Conservation (phyloP, 176 grass and related monocot species). For the Cymbopogon citratus region DNA sequence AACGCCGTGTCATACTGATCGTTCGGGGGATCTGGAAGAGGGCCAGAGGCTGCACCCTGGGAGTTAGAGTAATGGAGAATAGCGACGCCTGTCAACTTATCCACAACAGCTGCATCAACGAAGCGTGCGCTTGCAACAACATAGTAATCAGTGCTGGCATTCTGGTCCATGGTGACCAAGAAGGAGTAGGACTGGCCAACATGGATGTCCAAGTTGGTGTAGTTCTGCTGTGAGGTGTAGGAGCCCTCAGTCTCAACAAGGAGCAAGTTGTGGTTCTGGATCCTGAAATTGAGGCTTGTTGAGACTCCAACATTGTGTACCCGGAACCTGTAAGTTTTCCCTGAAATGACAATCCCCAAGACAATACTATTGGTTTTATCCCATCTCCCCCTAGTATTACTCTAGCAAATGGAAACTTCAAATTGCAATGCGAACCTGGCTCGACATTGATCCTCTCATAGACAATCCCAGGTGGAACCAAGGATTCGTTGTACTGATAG, state of each 20-base stretch:
- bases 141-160: conserved; percentile 74
- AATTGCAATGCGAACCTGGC: conserved; percentile 31
- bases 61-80: conserved; percentile 94
- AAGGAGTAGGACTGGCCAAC: conserved; percentile 90
- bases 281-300: conserved; percentile 87
- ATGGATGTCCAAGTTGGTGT: conserved; percentile 93
- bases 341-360: conserved; percentile 25
- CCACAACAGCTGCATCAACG: conserved; percentile 24
- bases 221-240: conserved; percentile 92
- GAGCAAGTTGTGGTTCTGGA: conserved; percentile 73
- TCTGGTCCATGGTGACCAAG: conserved; percentile 93
- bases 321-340: conserved; percentile 79
- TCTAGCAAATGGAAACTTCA: background rate
- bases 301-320: conserved; percentile 90
- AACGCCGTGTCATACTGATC: conserved; percentile 72
- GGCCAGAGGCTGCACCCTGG: conserved; percentile 58
- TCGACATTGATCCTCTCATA: conserved; percentile 83
- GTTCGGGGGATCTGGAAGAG: conserved; percentile 72
- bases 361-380: background rate
- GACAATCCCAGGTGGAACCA: conserved; percentile 52
- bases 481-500: conserved; percentile 59
- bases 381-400: background rate
- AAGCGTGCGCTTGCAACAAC: conserved; percentile 76
- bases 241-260: conserved; percentile 91
- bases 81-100: conserved; percentile 66